Percentiles rank a stretch among this genome's conserved stretches.
These are phyloP conservation scores for Chlorella sorokiniana DNA, from an alignment of 139 green algal species.

Conservation along the genomic window DNA sequence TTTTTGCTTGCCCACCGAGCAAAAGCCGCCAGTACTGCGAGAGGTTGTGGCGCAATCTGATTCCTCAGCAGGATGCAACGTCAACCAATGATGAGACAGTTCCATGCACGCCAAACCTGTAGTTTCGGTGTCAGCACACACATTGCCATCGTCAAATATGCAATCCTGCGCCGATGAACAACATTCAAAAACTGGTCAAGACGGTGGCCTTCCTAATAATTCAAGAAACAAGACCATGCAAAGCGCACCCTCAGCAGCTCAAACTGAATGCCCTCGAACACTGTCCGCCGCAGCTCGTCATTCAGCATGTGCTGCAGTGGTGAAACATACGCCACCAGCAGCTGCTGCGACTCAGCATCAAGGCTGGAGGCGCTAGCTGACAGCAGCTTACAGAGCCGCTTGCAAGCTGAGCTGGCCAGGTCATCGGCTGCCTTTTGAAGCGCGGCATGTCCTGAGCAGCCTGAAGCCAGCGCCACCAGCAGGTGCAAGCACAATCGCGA, in stretches of 20 bases:
- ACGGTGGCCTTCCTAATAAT: not conserved
- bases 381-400: not conserved
- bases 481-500: not conserved
- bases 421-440: not conserved
- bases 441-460: not conserved
- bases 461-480: not conserved
- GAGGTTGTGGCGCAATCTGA: not conserved
- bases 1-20: not conserved
- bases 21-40: not conserved
- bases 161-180: not conserved
- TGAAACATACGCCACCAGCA: not conserved
- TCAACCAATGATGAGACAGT: not conserved
- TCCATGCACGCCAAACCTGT: not conserved
- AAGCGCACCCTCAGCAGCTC: not conserved
- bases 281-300: not conserved
- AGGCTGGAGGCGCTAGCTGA: too few relatives aligned
- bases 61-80: not conserved
- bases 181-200: not conserved
- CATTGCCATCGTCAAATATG: not conserved
- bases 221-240: not conserved
- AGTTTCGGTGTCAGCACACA: slow-evolving; percentile 3
- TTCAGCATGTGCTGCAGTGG: slow-evolving; percentile 5
- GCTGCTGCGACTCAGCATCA: not conserved
- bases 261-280: not conserved
- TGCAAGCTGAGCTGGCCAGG: not conserved